Evolutionary conservation across 2,329 filamentous ascomycete genomes (phyloP).

Genomic region (Kalmusia sp.): DNA sequence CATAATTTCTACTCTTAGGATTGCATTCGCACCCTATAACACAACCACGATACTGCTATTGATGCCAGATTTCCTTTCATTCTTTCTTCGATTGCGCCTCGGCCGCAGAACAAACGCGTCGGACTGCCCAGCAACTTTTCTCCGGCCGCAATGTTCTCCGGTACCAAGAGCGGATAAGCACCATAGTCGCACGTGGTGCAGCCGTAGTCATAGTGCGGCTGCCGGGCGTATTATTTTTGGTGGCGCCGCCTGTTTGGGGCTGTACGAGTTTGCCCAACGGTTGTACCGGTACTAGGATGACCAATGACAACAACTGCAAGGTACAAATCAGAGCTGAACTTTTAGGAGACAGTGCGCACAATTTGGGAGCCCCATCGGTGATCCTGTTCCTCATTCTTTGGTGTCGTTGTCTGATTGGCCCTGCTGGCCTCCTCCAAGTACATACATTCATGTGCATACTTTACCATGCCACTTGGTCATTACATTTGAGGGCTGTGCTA

Average conservation of each 20-base stretch:
- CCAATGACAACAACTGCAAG: no score
- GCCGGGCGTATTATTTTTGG: constrained; percentile 7
- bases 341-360: no score
- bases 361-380: no score
- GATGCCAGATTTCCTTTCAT: constrained; percentile 10
- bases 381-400: no score
- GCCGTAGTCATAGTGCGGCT: constrained; percentile 1
- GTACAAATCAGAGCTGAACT: no score
- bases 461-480: no score
- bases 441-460: no score
- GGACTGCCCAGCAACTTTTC: constrained; percentile 1
- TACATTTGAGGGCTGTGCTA: no score
- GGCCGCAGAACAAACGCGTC: constrained; percentile 2
- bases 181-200: not conserved
- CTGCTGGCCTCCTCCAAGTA: no score
- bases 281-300: not conserved
- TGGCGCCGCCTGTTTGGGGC: constrained; percentile 1
- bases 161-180: not conserved
- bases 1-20: not conserved
- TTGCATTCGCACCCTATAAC: not conserved
- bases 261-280: constrained; percentile 1
- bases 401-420: no score
- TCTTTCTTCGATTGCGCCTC: constrained; percentile 1
- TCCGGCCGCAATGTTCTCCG: constrained; percentile 1
- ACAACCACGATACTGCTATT: not conserved